Percentiles rank a stretch among this genome's conserved stretches.
Conservation (phyloP, 768 basidiomycete genomes). For the Kwoniella newhampshirensis region DNA sequence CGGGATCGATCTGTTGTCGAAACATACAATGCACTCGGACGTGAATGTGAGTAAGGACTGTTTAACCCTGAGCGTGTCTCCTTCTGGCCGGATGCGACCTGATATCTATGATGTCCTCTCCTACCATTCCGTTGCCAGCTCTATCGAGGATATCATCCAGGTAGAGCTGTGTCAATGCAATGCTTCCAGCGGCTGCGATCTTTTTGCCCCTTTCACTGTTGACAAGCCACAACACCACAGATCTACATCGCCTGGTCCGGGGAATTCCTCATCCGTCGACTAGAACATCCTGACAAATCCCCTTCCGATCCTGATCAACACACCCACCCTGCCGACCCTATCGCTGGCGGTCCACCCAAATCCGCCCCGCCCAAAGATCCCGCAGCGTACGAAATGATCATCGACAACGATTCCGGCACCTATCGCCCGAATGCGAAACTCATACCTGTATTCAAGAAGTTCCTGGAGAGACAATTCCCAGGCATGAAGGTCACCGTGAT, state of each 20-base stretch:
- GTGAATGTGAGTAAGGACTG: constrained; percentile 55
- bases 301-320: constrained; percentile 59
- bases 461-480: constrained; percentile 73
- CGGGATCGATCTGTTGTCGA: constrained; percentile 80
- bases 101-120: neutral
- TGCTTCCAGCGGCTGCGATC: too few relatives aligned
- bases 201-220: too few relatives aligned
- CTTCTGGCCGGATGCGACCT: neutral
- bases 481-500: constrained; percentile 63
- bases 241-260: constrained; percentile 59
- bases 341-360: constrained; percentile 38
- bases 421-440: constrained; percentile 70
- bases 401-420: constrained; percentile 77
- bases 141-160: neutral
- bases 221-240: too few relatives aligned
- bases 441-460: constrained; percentile 63
- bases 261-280: constrained; percentile 59
- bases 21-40: constrained; percentile 76
- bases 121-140: neutral
- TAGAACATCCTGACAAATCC: constrained; percentile 58
- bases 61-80: too few relatives aligned
- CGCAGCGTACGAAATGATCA: constrained; percentile 72
- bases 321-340: constrained; percentile 32
- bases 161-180: neutral
- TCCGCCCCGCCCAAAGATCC: constrained; percentile 49